Base-by-base conservation (phyloP, 176 grass and related monocot species). In the Tuctoria greenei region DNA sequence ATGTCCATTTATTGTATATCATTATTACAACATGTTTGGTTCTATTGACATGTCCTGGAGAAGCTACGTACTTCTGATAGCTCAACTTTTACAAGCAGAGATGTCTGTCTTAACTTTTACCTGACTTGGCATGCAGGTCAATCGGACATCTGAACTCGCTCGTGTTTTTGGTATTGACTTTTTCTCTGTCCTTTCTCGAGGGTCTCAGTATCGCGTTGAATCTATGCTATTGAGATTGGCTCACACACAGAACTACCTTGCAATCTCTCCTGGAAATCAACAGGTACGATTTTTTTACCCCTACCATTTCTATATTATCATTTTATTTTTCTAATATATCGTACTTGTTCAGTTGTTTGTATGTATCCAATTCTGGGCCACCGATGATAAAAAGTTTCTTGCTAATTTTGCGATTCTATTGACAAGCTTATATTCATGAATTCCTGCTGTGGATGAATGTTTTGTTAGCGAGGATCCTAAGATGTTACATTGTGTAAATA, bases 81-180 rank as follows among this genome's bases (percentile, higher is more conserved):
- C 60, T 58, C 34, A 69, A 27, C 25, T 42, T 75, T 58, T 86
- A 10, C 7, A 47, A 58, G 65, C 23, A 26, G 63, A 62, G 8
- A 75, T 55, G 2, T 62, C 16, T 49, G 23, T 31, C 69, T 28
- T 72, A 64, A 76, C 50, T 74, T 56, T 81, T 83, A 61, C 26
- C 25, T 79, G 61, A 76, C 26, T 36, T 67, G 63, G 44, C 57
- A 79, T 93, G 78, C 85, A 97, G 94, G 86, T 97, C 70, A 97
- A 91, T 79, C 81, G 94, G 62, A 93, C 94, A 69, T 97, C 94
- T 83, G 94, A 93, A 88, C 94, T 97, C 80, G 90, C 94, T 37
- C 91, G 94, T 85, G 88, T 97, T 15, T 97, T 97, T 81, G 91
- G 94, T 74, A 97, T 97, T 68, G 94, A 97, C 73, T 97, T 97